Evolutionary conservation across 768 basidiomycete species (phyloP).

Genomic region (Boletus rubescentipes): DNA sequence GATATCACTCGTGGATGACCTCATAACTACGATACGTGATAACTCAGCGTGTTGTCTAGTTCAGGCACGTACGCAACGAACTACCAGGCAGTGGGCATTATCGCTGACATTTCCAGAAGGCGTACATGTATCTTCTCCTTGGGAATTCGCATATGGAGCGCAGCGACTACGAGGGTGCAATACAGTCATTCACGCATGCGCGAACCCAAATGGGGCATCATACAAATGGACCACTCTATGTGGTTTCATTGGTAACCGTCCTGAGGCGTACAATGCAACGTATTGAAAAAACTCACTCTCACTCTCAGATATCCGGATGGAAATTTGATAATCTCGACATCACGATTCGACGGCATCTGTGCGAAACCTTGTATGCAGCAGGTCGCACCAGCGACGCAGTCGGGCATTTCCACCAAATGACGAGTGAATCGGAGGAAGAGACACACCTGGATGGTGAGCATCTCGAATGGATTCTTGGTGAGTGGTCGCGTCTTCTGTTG

Average conservation of each 20-base stretch:
- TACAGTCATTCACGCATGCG: neutral
- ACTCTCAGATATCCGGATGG: neutral
- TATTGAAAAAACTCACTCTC: neutral
- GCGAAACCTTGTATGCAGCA: neutral
- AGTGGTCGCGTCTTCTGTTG: neutral
- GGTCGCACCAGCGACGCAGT: neutral
- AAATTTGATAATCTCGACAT: neutral
- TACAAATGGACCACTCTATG: too few relatives aligned
- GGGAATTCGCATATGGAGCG: neutral
- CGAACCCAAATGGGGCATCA: neutral
- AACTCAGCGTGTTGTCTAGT: neutral
- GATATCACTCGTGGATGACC: neutral
- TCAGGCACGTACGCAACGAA: neutral
- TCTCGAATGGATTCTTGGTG: neutral
- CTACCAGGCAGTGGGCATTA: neutral
- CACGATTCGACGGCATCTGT: neutral
- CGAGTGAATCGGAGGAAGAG: neutral
- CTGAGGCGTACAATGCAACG: too few relatives aligned
- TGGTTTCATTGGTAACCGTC: neutral
- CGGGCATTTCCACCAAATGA: neutral
- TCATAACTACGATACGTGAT: neutral
- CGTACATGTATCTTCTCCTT: conserved; percentile 9
- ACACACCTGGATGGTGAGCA: neutral
- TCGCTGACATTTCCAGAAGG: neutral
- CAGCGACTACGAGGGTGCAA: neutral